Evolutionary conservation across 2,329 filamentous ascomycete genomes (phyloP), one percentile per base, ranked within the genome.

Genomic region (Septoria petroselini): DNA sequence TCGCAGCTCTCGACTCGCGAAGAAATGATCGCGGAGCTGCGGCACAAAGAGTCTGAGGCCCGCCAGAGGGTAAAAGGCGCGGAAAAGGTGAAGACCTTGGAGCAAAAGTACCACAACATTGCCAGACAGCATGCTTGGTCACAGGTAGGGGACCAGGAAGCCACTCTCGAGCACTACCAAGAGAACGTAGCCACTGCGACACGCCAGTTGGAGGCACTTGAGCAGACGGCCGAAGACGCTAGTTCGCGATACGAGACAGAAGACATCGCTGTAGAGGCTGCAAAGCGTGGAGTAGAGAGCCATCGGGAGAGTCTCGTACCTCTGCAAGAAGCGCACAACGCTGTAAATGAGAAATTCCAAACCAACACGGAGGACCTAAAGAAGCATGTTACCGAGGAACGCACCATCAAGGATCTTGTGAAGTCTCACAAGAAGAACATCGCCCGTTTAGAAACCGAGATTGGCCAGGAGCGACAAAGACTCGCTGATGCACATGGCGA

Each of bases 111-210:
- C 29, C 73, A 76, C 15, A 81, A 81, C 50, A 74, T 86, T 37
- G 72, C 76, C 35, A 76, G 79, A 14, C 85, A 94, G 70, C 74
- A 88, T 55, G 84, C 86, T n/a, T 98, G 93, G 93, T 80, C 83
- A 18, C 88, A 94, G 63, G 90, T 97, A 1, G 80, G 83, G 41
- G 83, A 88, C 48, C 78, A 87, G 66, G 91, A 97, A 68, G 41
- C 58, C 33, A 48, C 50, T 7, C 52, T 74, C 5, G 61, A 58
- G 4, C 49, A 62, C 5, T 59, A 58, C 3, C 57, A 68, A 1
- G 33, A 47, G 2, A 61, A 66, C 12, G 58, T 76, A 2, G 52
- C 46, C 5, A 40, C 55, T 29, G 62, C 69, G 1, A 69, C 75
- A 7, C 69, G 73, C 11, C 73, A 76, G 40, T 78, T 86, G 18